Conservation (phyloP, 495 filamentous ascomycete genomes). For the Neurospora sp. region DNA sequence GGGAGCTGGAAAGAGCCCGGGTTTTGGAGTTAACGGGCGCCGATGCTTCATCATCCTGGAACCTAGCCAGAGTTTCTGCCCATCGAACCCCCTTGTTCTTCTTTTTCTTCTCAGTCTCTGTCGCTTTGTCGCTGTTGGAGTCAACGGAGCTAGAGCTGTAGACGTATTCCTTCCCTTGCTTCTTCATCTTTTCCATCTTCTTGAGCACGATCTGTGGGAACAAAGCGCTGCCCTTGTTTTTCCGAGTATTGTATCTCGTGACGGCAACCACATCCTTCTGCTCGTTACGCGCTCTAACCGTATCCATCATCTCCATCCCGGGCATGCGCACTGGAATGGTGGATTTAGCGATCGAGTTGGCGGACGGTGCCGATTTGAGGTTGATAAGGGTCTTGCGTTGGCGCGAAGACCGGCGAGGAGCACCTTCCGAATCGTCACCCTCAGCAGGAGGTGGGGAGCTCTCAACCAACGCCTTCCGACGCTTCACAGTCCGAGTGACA, state of each 20-base stretch:
- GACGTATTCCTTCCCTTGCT: constrained; percentile 4
- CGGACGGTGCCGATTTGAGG: constrained; percentile 19
- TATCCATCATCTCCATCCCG: constrained; percentile 18
- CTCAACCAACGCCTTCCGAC: neutral
- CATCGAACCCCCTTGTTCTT: constrained; percentile 20
- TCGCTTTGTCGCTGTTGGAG: neutral
- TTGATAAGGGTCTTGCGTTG: constrained; percentile 16
- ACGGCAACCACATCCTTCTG: constrained; percentile 41
- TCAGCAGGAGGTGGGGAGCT: neutral
- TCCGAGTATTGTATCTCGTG: constrained; percentile 43
- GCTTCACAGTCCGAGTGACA: neutral
- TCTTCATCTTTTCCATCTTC: constrained; percentile 22
- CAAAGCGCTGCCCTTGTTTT: constrained; percentile 40
- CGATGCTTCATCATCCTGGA: constrained; percentile 10
- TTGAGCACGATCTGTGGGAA: constrained; percentile 21
- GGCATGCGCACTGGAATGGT: constrained; percentile 22
- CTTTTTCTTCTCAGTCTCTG: neutral
- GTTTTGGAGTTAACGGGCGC: neutral
- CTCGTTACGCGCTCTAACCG: constrained; percentile 25
- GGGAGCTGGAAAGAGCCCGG: constrained; percentile 9
- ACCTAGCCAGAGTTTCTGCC: constrained; percentile 20
- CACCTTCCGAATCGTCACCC: neutral
- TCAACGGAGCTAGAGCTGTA: neutral
- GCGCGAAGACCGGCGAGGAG: constrained; percentile 21
- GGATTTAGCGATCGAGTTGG: constrained; percentile 23